Conservation (phyloP, 1,139 yeast species). For the Kluyveromyces sp. region DNA sequence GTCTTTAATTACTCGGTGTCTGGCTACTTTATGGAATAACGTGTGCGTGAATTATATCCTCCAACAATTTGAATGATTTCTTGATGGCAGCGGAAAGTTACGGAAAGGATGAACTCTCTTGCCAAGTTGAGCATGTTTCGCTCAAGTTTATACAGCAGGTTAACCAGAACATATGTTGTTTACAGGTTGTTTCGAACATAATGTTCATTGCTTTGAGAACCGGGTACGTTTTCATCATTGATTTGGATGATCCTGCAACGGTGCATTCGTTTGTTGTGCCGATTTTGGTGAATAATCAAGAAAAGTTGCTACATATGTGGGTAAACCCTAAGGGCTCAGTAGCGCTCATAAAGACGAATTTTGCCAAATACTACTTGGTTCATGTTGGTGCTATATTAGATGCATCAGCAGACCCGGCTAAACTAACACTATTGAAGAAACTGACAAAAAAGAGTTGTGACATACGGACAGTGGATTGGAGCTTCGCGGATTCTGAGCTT, state of each 20-base stretch:
- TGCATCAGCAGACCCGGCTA: slow-evolving; percentile 8
- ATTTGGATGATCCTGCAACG: slow-evolving; percentile 27
- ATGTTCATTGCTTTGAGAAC: slow-evolving; percentile 25
- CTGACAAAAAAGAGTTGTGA: slow-evolving; percentile 24
- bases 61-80: not conserved
- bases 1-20: no score
- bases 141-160: slow-evolving; percentile 25
- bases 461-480: slow-evolving; percentile 21
- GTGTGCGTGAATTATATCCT: no score
- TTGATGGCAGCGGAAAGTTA: not conserved
- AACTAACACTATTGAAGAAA: slow-evolving; percentile 15
- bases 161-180: slow-evolving; percentile 20
- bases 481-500: slow-evolving; percentile 12
- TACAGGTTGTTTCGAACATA: slow-evolving; percentile 23
- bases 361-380: slow-evolving; percentile 25
- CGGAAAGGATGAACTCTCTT: not conserved
- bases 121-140: slow-evolving; percentile 26
- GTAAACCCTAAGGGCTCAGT: slow-evolving; percentile 18
- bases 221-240: slow-evolving; percentile 26
- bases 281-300: slow-evolving; percentile 15
- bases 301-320: slow-evolving; percentile 23
- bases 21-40: no score
- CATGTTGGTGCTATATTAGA: slow-evolving; percentile 13
- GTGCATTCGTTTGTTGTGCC: slow-evolving; percentile 20
- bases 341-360: slow-evolving; percentile 26